Evolutionary conservation across 2,329 filamentous ascomycete genomes (phyloP).

Genomic region (Fragosphaeria purpurea): DNA sequence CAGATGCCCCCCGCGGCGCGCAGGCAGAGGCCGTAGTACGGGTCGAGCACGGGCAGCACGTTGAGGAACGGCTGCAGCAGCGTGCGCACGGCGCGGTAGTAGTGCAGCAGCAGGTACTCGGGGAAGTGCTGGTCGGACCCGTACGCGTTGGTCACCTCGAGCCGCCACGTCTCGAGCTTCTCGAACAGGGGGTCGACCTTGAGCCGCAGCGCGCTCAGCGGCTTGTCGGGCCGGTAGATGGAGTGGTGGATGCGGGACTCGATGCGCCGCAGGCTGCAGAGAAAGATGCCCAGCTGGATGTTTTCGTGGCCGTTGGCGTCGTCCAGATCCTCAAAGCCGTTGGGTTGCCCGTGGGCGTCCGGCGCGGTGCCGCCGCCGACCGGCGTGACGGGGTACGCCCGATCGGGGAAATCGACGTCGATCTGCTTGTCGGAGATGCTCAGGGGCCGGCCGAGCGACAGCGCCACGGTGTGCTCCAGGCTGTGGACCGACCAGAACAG

Average conservation of each 20-base stretch:
- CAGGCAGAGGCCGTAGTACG: constrained; percentile 34
- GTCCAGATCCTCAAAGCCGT: neutral
- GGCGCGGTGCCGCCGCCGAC: constrained; percentile 21
- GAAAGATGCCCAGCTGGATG: constrained; percentile 31
- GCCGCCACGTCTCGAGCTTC: constrained; percentile 35
- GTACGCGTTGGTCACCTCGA: neutral
- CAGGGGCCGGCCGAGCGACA: constrained; percentile 39
- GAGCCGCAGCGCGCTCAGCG: constrained; percentile 30
- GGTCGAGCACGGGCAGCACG: constrained; percentile 33
- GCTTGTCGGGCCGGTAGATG: constrained; percentile 39
- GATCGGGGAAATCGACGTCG: constrained; percentile 33
- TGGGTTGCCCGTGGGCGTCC: neutral
- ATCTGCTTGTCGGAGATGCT: constrained; percentile 42
- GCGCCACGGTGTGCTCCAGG: constrained; percentile 37
- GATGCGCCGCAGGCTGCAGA: constrained; percentile 34
- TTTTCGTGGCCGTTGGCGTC: constrained; percentile 15
- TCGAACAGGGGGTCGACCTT: constrained; percentile 36
- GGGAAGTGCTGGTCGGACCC: constrained; percentile 16
- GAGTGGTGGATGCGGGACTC: constrained; percentile 41
- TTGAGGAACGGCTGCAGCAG: constrained; percentile 40
- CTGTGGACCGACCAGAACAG: constrained; percentile 44
- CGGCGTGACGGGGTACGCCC: neutral
- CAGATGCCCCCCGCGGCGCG: constrained; percentile 30
- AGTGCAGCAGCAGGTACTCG: constrained; percentile 40
- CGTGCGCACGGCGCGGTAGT: constrained; percentile 38